phyloP scores from a whole-genome alignment of 2,329 filamentous ascomycete species.

The Leptographium radiaticola region DNA sequence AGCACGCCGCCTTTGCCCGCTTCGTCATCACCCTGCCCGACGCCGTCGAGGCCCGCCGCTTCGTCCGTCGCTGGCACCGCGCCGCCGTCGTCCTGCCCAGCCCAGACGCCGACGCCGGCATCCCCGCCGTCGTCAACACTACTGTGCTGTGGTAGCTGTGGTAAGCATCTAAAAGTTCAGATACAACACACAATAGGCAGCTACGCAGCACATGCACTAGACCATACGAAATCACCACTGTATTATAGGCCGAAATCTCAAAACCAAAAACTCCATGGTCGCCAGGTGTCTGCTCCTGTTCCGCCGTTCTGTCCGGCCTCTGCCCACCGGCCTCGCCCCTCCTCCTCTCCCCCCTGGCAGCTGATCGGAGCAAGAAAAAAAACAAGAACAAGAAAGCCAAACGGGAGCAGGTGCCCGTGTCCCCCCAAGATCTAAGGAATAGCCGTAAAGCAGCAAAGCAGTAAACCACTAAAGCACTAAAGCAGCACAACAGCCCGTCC shows the following conservation, averaged over 20 bases:
- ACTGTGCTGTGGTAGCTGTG: constrained; percentile 18
- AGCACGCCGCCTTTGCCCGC: constrained; percentile 22
- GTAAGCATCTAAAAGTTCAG: too few species aligned
- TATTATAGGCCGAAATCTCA: constrained; percentile 3
- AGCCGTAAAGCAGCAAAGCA: neutral
- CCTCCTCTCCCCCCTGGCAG: neutral
- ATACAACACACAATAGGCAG: too few species aligned
- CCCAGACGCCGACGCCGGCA: constrained; percentile 3
- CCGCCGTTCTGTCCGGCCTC: neutral
- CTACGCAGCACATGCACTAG: neutral
- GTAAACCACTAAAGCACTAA: too few species aligned
- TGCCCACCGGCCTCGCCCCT: neutral
- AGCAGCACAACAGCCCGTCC: neutral
- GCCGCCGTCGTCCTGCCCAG: constrained; percentile 19
- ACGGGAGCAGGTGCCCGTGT: neutral
- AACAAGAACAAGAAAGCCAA: neutral
- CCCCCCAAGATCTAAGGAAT: neutral
- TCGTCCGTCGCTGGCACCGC: constrained; percentile 31
- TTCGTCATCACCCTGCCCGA: constrained; percentile 44
- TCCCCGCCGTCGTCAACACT: constrained; percentile 15
- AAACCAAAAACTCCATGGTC: constrained; percentile 4
- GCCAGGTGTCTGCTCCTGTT: constrained; percentile 9
- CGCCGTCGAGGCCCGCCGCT: constrained; percentile 38
- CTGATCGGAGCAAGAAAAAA: neutral
- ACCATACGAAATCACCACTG: neutral